phyloP scores from a whole-genome alignment of 345 rosid species.

The Euphorbia lathyris region DNA sequence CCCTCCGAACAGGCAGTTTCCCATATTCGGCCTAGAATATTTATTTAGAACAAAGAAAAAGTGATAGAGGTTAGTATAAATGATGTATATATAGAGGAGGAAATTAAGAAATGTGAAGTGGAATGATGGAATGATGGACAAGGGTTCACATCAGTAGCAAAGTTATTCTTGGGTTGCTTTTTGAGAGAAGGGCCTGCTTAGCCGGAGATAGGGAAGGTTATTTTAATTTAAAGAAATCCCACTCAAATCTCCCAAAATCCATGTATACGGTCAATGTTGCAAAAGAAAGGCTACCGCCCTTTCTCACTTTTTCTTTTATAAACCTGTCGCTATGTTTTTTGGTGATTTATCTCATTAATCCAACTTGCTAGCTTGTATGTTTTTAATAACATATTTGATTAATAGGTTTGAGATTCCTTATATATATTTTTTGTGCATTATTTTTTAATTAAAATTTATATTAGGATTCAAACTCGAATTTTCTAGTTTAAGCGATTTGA shows the following conservation, averaged over 20 bases:
- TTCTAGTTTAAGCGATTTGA: too few species aligned
- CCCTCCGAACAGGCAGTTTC: conserved; percentile 81
- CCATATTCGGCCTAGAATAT: conserved; percentile 34
- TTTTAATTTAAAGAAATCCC: background rate
- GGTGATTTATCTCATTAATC: too few species aligned
- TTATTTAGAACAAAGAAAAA: too few species aligned
- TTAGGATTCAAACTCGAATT: too few species aligned
- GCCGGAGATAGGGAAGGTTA: background rate
- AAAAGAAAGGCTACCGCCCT: background rate
- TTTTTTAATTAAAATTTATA: too few species aligned
- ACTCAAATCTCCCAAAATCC: background rate
- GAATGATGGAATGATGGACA: background rate
- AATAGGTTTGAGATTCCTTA: too few species aligned
- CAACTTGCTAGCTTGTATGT: too few species aligned
- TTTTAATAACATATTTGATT: too few species aligned
- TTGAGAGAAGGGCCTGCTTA: background rate
- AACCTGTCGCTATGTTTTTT: background rate
- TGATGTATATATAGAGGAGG: background rate
- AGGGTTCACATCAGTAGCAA: background rate
- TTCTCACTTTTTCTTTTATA: conserved; percentile 5
- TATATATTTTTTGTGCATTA: too few species aligned
- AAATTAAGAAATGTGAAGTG: background rate
- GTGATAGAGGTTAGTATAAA: too few species aligned
- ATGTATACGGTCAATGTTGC: conserved; percentile 7
- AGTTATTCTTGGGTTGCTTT: background rate